Percentiles rank a stretch among this genome's conserved stretches.
These are phyloP conservation scores for Peronospora belbahrii DNA, from an alignment of 352 stramenopile genomes.

Conservation along the genomic window DNA sequence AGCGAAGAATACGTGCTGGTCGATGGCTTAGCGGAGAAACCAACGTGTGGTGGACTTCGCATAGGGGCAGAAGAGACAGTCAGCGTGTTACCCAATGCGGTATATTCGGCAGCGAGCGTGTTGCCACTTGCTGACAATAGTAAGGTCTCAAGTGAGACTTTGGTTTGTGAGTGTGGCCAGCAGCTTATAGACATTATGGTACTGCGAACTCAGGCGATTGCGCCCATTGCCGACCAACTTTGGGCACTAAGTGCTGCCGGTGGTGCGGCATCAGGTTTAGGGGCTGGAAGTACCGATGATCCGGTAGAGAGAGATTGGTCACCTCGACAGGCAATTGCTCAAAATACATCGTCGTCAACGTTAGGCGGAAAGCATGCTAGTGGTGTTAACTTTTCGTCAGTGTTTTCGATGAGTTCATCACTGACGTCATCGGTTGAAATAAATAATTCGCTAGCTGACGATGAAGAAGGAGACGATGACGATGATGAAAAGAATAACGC, in stretches of 20 bases:
- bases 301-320: conserved; percentile 9
- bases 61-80: conserved; percentile 1
- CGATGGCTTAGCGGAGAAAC: conserved; percentile 35
- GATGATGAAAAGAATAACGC: conserved; percentile 23
- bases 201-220: conserved; percentile 55
- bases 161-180: conserved; percentile 42
- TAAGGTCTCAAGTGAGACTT: conserved; percentile 2
- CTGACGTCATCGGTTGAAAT: conserved; percentile 32
- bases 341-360: conserved; percentile 10
- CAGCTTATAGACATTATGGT: conserved; percentile 60
- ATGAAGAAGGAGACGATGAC: conserved; percentile 25
- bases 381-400: conserved; percentile 38
- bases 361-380: conserved; percentile 22
- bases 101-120: conserved; percentile 4
- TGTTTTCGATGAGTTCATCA: conserved; percentile 52
- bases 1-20: conserved; percentile 65
- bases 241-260: conserved; percentile 39
- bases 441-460: conserved; percentile 23
- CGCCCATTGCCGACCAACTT: conserved; percentile 52
- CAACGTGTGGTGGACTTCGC: background rate
- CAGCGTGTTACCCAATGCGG: background rate
- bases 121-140: background rate
- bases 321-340: conserved; percentile 8
- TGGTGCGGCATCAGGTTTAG: background rate
- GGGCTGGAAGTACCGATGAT: conserved; percentile 2